A percentile compares a stretch with the other conserved stretches of the same genome.
phyloP scores from a whole-genome alignment of 2,329 filamentous ascomycete genomes.

The Didymella sp. region DNA sequence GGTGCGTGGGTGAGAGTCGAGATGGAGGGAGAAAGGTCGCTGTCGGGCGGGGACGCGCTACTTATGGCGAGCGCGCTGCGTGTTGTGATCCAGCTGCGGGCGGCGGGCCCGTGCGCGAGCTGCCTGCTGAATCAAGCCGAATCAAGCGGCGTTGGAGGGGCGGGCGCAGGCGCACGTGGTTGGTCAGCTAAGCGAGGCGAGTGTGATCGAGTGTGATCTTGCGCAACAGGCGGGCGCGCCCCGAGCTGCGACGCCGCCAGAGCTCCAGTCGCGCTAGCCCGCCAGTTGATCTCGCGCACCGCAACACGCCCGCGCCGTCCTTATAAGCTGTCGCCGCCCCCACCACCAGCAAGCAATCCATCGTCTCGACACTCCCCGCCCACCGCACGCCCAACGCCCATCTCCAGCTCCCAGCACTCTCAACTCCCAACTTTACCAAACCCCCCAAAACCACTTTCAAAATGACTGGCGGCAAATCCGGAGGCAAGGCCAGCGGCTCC shows the following conservation, averaged over 20 bases:
- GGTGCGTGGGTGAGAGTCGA: conserved; percentile 45
- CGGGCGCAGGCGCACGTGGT: conserved; percentile 20
- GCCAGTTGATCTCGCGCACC: conserved; percentile 51
- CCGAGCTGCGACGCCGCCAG: conserved; percentile 27
- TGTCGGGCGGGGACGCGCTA: conserved; percentile 52
- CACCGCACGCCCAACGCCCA: conserved; percentile 37
- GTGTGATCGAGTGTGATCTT: conserved; percentile 43
- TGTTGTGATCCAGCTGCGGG: conserved; percentile 51
- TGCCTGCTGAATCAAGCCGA: conserved; percentile 15
- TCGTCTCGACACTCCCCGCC: conserved; percentile 47
- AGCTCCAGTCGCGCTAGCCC: conserved; percentile 39
- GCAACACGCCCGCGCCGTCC: conserved; percentile 47
- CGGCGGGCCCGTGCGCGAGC: conserved; percentile 39
- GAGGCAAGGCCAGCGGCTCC: conserved; percentile 98
- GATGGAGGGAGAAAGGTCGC: conserved; percentile 51
- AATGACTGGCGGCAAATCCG: conserved; percentile 99
- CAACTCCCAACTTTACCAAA: conserved; percentile 38
- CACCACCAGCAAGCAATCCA: conserved; percentile 51
- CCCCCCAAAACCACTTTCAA: conserved; percentile 64
- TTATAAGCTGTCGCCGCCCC: conserved; percentile 51
- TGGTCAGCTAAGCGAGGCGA: conserved; percentile 29
- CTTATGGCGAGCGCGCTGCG: conserved; percentile 50
- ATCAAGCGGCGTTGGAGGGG: conserved; percentile 26
- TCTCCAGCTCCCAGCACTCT: conserved; percentile 22
- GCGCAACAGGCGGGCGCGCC: conserved; percentile 24